These are phyloP conservation scores for Nigrospora oryzae DNA, from an alignment of 2,329 filamentous ascomycete species.

Conservation along the genomic window DNA sequence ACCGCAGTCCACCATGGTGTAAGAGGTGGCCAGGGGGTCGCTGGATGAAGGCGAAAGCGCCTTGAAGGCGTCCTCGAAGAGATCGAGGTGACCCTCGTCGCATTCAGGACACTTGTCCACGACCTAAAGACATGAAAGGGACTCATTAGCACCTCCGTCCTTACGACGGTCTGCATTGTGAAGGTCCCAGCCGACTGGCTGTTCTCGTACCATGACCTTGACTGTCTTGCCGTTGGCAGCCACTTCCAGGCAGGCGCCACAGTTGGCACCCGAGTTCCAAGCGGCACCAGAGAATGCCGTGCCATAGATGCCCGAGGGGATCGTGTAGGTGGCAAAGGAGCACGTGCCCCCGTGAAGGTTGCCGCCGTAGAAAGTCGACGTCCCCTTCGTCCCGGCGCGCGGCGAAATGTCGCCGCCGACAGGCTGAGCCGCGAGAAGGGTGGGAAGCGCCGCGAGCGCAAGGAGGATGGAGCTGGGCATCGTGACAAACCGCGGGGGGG, in stretches of 20 bases:
- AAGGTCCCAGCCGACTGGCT: background rate
- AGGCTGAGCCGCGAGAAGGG: too few species aligned
- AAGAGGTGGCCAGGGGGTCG: conserved; percentile 31
- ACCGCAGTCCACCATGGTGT: conserved; percentile 28
- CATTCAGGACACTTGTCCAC: conserved; percentile 38
- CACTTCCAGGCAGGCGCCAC: conserved; percentile 54
- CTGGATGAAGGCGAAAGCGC: conserved; percentile 24
- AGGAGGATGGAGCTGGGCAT: too few species aligned
- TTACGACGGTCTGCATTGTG: background rate
- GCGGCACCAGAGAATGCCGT: conserved; percentile 51
- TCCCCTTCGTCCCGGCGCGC: conserved; percentile 21
- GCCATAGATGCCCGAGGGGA: conserved; percentile 50
- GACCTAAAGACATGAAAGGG: conserved; percentile 17
- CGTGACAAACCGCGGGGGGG: too few species aligned
- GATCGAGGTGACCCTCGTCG: conserved; percentile 29
- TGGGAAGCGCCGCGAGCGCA: too few species aligned
- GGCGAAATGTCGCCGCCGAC: background rate
- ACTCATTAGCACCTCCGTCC: too few species aligned
- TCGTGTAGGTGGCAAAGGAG: conserved; percentile 53
- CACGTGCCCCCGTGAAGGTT: conserved; percentile 53
- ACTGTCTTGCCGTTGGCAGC: conserved; percentile 47
- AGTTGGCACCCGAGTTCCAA: conserved; percentile 48
- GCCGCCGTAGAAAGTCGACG: conserved; percentile 45
- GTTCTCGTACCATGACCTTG: conserved; percentile 49
- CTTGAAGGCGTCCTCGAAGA: conserved; percentile 33